Percentiles rank a stretch among this genome's conserved stretches.
These are phyloP conservation scores for Grigorovia yakushimaensis DNA, from an alignment of 805 yeast species.

Conservation along the genomic window DNA sequence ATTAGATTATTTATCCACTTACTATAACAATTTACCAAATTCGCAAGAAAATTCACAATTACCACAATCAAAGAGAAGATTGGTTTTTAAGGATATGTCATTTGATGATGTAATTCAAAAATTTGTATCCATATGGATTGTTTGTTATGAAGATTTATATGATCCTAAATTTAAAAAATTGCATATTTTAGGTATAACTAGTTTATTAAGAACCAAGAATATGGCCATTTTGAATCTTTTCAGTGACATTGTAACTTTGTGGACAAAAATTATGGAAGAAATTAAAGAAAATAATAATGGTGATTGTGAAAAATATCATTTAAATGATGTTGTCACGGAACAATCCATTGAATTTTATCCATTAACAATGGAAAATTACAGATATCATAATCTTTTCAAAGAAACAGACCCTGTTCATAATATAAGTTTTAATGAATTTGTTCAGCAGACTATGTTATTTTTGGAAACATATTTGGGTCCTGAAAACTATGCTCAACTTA, in stretches of 20 bases:
- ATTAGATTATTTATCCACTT: constrained; percentile 23
- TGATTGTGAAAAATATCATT: constrained; percentile 45
- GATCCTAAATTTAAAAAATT: constrained; percentile 71
- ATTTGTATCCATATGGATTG: constrained; percentile 31
- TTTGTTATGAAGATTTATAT: constrained; percentile 47
- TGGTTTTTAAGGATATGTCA: constrained; percentile 19
- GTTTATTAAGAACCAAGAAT: constrained; percentile 35
- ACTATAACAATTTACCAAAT: constrained; percentile 17
- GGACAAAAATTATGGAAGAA: constrained; percentile 61
- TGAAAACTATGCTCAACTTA: constrained; percentile 16
- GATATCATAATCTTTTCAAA: constrained; percentile 32
- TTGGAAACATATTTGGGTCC: constrained; percentile 21
- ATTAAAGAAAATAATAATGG: constrained; percentile 51
- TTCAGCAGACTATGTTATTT: constrained; percentile 28
- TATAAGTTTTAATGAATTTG: constrained; percentile 38
- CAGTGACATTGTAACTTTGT: constrained; percentile 30
- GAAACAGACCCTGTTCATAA: constrained; percentile 44
- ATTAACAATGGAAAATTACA: constrained; percentile 33
- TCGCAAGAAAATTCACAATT: constrained; percentile 13
- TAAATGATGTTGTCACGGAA: constrained; percentile 31
- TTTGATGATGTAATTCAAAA: constrained; percentile 21
- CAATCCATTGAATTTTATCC: constrained; percentile 22
- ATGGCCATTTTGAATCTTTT: constrained; percentile 24
- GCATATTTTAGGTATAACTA: constrained; percentile 50
- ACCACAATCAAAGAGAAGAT: constrained; percentile 15